Base-by-base conservation (phyloP, 306 rosid species). In the Cicer yamashitae region DNA sequence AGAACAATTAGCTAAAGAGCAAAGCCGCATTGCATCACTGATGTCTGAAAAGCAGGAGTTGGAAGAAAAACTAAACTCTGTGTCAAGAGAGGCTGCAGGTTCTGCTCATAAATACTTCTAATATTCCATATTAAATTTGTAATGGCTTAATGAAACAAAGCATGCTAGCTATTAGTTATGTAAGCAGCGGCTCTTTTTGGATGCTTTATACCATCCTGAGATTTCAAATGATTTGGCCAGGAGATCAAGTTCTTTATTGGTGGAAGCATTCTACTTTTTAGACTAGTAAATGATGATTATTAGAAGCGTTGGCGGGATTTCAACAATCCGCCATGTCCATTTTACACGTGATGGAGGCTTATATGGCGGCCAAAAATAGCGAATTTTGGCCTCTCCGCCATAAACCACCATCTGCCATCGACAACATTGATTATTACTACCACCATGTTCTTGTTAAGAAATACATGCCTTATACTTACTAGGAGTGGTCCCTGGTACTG, bases 21-120 rank as follows among this genome's bases (percentile, higher is more conserved):
- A 90, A 70, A 77, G 84, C 66, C 73, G 51, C 62, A 80, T 88
- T 70, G 82, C 91, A 41, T 73, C 71, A 52, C 87, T 94, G 43
- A 20, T 78, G 58, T 87, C 91, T 82, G 96, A 90, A 82, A 94
- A 94, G 85, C 93, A 85, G 79, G 92, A 84, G 73, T 74, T 94
- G 83, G 96, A 90, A 77, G 92, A 90, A 82, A 89, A 87, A 74
- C 87, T 94, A 62, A 74, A 82, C 75, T 85, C 84, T 63, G 63
- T 87, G 69, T 80, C 90, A 13, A 73, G 41, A 74, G 86, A 48
- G 67, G 83, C 84, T 57, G 74, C 96, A 84, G 98, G 96, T 94
- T 75, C 77, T 57, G 34, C 63, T 50, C 59, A 11, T 71, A 18
- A 74, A 37, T 60, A 41, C 71, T 78, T 73, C 48, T n/a, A 40